Percentiles rank a stretch among this genome's conserved stretches.
phyloP scores from a whole-genome alignment of 768 basidiomycete species.

The Galerina sulciceps region DNA sequence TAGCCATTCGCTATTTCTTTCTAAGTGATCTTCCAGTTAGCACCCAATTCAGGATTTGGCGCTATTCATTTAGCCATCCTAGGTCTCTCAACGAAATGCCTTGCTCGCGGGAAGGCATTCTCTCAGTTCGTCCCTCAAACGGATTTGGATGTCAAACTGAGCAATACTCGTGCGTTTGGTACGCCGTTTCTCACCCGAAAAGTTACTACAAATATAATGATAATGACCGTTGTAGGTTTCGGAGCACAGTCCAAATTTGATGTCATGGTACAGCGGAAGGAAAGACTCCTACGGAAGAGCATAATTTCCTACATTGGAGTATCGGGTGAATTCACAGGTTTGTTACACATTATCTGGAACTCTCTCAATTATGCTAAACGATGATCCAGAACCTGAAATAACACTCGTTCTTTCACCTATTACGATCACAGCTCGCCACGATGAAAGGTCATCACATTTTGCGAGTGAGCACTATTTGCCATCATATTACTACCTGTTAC shows the following conservation, averaged over 20 bases:
- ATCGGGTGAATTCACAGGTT: slow-evolving; percentile 74
- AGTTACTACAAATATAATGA: neutral
- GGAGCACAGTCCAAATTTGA: slow-evolving; percentile 64
- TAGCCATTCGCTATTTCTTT: neutral
- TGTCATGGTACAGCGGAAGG: slow-evolving; percentile 54
- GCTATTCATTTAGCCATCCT: slow-evolving; percentile 83
- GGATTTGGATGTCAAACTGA: slow-evolving; percentile 65
- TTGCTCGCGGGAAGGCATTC: slow-evolving; percentile 64
- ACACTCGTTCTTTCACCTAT: slow-evolving; percentile 73
- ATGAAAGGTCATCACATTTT: slow-evolving; percentile 61
- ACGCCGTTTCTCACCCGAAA: slow-evolving; percentile 12
- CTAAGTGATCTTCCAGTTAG: slow-evolving; percentile 36
- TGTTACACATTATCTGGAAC: slow-evolving; percentile 9
- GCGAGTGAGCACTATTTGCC: slow-evolving; percentile 43
- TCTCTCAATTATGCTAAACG: neutral
- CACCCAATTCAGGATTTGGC: slow-evolving; percentile 82
- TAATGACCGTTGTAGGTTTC: slow-evolving; percentile 41
- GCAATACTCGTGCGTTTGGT: slow-evolving; percentile 61
- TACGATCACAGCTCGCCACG: slow-evolving; percentile 56
- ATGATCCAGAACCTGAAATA: slow-evolving; percentile 66
- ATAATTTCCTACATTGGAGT: slow-evolving; percentile 71
- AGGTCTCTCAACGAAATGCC: slow-evolving; percentile 70
- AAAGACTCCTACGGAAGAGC: slow-evolving; percentile 61
- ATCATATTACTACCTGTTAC: neutral
- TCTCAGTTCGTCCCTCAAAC: slow-evolving; percentile 63